Percentiles rank a stretch among this genome's conserved stretches.
phyloP scores from a whole-genome alignment of 176 grass and related monocot genomes.

The Triticum dicoccoides region DNA sequence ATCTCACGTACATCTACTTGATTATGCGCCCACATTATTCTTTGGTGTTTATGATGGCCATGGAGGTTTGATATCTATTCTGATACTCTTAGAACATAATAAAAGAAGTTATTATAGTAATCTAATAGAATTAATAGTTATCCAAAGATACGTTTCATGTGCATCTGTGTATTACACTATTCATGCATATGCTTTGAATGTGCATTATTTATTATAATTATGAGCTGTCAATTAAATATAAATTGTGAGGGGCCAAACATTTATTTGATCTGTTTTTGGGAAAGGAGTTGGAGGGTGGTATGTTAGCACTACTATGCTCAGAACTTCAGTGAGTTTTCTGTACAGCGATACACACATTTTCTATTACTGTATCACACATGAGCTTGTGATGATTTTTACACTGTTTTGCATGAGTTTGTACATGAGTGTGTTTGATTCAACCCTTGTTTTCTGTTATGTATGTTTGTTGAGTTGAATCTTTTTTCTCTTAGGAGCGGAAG shows the following conservation, averaged over 20 bases:
- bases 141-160: background rate
- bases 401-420: background rate
- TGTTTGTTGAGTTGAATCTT: background rate
- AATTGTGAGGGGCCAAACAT: background rate
- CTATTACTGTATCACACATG: background rate
- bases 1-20: conserved; percentile 12
- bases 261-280: background rate
- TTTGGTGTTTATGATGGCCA: conserved; percentile 49
- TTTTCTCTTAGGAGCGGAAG: background rate
- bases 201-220: background rate
- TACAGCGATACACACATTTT: background rate
- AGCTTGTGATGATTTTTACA: background rate
- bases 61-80: conserved; percentile 32
- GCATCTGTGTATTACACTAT: background rate
- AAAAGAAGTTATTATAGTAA: background rate
- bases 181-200: background rate
- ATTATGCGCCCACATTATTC: conserved; percentile 1
- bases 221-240: background rate
- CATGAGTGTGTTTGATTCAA: background rate
- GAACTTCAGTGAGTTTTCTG: background rate
- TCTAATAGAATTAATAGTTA: background rate
- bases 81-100: background rate
- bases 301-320: background rate
- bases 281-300: background rate
- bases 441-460: background rate